Evolutionary conservation across 306 rosid genomes (phyloP), one percentile per base, ranked within the genome.

Genomic region (Lathyrus tuberosus): DNA sequence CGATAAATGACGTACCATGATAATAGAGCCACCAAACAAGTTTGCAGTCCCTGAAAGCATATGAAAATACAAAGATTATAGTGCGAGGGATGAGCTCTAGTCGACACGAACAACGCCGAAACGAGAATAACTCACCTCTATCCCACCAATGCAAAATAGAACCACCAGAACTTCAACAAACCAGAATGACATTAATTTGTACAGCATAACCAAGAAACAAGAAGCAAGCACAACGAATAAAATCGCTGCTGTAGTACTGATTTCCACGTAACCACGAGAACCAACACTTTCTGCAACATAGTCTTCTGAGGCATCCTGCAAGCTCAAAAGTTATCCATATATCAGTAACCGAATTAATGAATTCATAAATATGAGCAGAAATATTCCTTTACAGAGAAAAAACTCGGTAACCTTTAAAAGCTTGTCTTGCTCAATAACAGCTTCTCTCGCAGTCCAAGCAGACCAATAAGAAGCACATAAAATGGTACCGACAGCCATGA

Each of bases 401-500:
- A 75, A 66, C 37, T 65, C 15, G 38, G 65, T 35, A 16, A 94
- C 99, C 92, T 94, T 94, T 75, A 87, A 75, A 58, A 93, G 91
- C 84, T 90, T 90, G 74, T 93, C 97, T 70, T 76, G 86, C 82
- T 93, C 98, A 58, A 90, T 82, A 70, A 88, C 89, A 42, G 91
- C 91, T 86, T 93, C 98, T 81, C 92, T 78, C 47, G 97, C 88
- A 56, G 88, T 85, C 98, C 98, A 88, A 30, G 97, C 97, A 78
- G 98, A 90, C 98, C 98, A 93, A 81, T 85, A 93, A 38, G 98
- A 93, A 47, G 91, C 91, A 84, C 88, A 84, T 68, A 93, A 76
- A 84, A 93, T 87, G 81, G 98, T 93, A 53, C 96, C 97, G 76
- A 90, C 96, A 76, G 98, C 98, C 98, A 93, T 93, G 43, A 93